Evolutionary conservation across 2,329 filamentous ascomycete species (phyloP), one percentile per base, ranked within the genome.

Genomic region (Aureobasidium sp.): DNA sequence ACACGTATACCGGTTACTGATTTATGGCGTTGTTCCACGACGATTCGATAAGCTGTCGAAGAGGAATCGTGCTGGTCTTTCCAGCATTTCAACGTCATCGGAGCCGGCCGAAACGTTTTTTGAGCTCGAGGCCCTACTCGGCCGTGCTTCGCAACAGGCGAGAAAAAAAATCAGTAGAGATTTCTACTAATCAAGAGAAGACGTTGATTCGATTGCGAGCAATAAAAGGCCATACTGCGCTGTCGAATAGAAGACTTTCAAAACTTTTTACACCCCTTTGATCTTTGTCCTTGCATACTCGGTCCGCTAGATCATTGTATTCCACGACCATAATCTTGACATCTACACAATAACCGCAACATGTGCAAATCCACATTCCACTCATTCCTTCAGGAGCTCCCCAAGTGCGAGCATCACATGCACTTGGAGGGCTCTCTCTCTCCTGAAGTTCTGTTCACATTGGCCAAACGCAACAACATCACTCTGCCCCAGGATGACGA

Each of bases 321-420:
- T n/a, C 8, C 2, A 19, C 19, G 19, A 37, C 31, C 23, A 54
- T 21, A 54, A 21, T 54, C 35, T 42, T 33, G 15, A 15, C 25
- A 19, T 54, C n/a, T 29, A 27, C 23, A 54, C 13, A 27, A 46
- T 19, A 23, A n/a, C 17, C 49, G 15, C 51, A 43, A 59, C 21
- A 70, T 70, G 68, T 86, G 83, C 72, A 75, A 81, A 67, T 74
- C 76, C 37, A 67, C 74, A 15, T 72, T 84, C 55, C 83, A 85
- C 73, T 71, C 77, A 43, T 84, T 89, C 70, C 78, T 91, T 38
- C 73, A 75, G 55, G 79, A 79, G 33, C 80, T 92, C 31, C 88
- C 88, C 64, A 92, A 92, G 77, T 89, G 86, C 74, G 89, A 93
- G 71, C 88, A 91, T 69, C 89, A 92, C 74, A 81, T 92, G 58